Conservation (phyloP, 345 rosid genomes). For the Laguncularia racemosa region DNA sequence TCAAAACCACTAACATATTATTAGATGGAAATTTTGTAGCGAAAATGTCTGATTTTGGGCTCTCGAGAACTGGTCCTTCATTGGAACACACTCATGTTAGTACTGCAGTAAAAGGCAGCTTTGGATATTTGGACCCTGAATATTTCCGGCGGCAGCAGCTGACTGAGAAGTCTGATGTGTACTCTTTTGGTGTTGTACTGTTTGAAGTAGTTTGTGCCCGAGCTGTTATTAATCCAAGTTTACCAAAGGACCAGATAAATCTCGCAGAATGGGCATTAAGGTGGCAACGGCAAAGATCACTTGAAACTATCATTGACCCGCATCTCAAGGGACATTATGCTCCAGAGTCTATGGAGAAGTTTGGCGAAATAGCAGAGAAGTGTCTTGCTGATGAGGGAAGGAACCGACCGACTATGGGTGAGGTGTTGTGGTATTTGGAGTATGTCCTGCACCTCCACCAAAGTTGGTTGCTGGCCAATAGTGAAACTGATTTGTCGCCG, state of each 20-base stretch:
- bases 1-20: constrained; percentile 81
- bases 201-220: constrained; percentile 84
- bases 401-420: constrained; percentile 89
- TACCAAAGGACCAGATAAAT: constrained; percentile 90
- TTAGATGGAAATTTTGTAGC: constrained; percentile 74
- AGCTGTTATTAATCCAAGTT: constrained; percentile 78
- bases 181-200: constrained; percentile 81
- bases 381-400: constrained; percentile 80
- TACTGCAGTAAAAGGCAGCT: constrained; percentile 93
- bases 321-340: constrained; percentile 41
- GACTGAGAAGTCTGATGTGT: constrained; percentile 89
- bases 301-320: constrained; percentile 59
- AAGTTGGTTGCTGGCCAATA: constrained; percentile 48
- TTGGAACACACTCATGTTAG: constrained; percentile 89
- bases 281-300: constrained; percentile 67
- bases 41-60: constrained; percentile 86
- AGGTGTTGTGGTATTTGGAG: constrained; percentile 83
- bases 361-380: constrained; percentile 86
- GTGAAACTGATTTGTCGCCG: constrained; percentile 28
- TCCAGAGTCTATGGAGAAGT: constrained; percentile 67
- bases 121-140: constrained; percentile 87
- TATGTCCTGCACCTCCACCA: constrained; percentile 80
- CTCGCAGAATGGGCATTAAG: constrained; percentile 90
- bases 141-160: constrained; percentile 77
- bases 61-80: constrained; percentile 84